Evolutionary conservation across 441 rosid species (phyloP).

Genomic region (Euphorbia neoarborescens): DNA sequence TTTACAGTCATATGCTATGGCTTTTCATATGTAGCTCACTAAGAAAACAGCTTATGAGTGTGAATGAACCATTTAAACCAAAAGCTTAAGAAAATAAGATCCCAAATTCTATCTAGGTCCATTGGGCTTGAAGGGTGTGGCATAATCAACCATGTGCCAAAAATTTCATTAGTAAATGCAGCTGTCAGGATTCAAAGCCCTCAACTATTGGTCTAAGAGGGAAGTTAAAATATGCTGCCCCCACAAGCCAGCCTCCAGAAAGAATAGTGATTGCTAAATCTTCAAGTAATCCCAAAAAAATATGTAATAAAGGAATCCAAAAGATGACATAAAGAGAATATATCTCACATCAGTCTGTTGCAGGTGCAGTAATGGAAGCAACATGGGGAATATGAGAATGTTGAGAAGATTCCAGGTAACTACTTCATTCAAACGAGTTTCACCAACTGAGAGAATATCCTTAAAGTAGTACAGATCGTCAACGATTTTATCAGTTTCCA

Average conservation of each 20-base stretch:
- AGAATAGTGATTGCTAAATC: not conserved
- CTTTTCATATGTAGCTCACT: not conserved
- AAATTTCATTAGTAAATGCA: not conserved
- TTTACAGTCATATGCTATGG: not conserved
- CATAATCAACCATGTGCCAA: no score
- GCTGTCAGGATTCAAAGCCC: not conserved
- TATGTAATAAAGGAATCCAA: not conserved
- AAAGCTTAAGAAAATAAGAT: not conserved
- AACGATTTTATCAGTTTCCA: slow-evolving; percentile 46
- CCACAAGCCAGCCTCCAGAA: not conserved
- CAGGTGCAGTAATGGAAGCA: slow-evolving; percentile 38
- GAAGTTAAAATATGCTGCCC: not conserved
- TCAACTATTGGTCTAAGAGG: not conserved
- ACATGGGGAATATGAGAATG: slow-evolving; percentile 44
- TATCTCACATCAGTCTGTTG: slow-evolving; percentile 43
- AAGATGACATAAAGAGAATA: slow-evolving; percentile 16
- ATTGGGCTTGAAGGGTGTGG: no score
- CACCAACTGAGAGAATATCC: slow-evolving; percentile 51
- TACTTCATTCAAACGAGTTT: slow-evolving; percentile 37
- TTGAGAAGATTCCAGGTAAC: slow-evolving; percentile 42
- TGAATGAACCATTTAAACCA: not conserved
- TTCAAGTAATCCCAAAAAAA: not conserved
- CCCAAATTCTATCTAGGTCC: not conserved
- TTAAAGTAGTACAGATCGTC: slow-evolving; percentile 66
- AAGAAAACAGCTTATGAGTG: not conserved